phyloP scores from a whole-genome alignment of 2,329 filamentous ascomycete genomes.

The Trichoderma atrobrunneum region DNA sequence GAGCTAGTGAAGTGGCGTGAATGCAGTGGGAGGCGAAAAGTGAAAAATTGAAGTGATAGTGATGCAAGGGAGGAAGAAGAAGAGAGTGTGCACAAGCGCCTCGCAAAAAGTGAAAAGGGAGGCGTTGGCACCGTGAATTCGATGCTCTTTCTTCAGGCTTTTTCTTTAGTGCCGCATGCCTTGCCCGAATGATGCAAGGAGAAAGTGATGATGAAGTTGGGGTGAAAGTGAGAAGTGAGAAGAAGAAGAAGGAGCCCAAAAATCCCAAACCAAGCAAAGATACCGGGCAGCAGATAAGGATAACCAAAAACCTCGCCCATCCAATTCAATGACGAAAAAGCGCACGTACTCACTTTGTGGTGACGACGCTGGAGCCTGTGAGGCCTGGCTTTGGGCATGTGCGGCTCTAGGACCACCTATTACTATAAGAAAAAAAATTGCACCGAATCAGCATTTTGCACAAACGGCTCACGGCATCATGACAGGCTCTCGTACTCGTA shows the following conservation, averaged over 20 bases:
- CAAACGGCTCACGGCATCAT: not conserved
- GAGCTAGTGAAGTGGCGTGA: not conserved
- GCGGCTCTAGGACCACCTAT: not conserved
- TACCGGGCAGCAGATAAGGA: not conserved
- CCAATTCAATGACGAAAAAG: not conserved
- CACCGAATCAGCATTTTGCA: not conserved
- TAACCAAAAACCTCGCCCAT: not conserved
- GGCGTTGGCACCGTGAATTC: not conserved
- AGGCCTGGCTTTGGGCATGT: not conserved
- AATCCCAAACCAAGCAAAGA: not conserved
- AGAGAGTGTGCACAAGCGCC: not conserved
- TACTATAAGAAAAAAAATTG: not conserved
- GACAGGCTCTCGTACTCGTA: not conserved
- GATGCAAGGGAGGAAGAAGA: constrained; percentile 9
- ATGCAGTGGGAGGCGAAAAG: not conserved
- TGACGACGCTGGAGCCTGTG: not conserved
- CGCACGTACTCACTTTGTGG: not conserved
- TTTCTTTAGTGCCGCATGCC: no score
- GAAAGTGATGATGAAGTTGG: not conserved
- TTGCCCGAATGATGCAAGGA: not conserved
- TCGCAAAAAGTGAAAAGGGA: not conserved
- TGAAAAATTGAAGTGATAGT: not conserved
- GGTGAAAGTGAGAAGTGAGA: not conserved
- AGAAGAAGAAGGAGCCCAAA: not conserved
- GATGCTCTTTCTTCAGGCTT: not conserved